phyloP scores from a whole-genome alignment of 495 filamentous ascomycete genomes.

The Hypoxylon lienhwacheense region DNA sequence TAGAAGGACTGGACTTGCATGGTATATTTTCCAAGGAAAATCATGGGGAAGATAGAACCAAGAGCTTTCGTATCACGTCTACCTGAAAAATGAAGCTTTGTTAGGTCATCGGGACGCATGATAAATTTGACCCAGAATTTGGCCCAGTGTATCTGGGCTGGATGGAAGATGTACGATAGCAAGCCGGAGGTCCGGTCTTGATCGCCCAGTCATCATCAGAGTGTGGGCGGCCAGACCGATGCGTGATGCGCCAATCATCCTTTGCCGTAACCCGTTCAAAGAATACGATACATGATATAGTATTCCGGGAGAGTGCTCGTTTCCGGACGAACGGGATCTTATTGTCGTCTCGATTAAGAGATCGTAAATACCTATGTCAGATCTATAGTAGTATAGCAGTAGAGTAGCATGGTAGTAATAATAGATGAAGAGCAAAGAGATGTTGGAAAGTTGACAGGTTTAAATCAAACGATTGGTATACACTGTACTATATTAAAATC shows the following conservation, averaged over 20 bases:
- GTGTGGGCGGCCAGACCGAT: conserved; percentile 10
- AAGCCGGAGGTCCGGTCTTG: conserved; percentile 30
- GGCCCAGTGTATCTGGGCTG: conserved; percentile 10
- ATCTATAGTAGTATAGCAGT: conserved; percentile 1
- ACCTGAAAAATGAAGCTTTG: conserved; percentile 22
- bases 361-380: conserved; percentile 6
- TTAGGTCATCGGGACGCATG: conserved; percentile 18
- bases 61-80: neutral
- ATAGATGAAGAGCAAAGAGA: neutral
- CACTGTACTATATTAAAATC: too few species aligned
- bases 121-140: conserved; percentile 16
- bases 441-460: neutral
- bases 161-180: conserved; percentile 22
- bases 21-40: neutral
- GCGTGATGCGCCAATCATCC: conserved; percentile 14
- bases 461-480: too few species aligned
- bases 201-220: too few species aligned
- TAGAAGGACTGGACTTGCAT: conserved; percentile 16
- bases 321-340: conserved; percentile 17
- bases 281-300: neutral
- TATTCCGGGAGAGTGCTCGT: neutral
- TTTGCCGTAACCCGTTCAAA: neutral
- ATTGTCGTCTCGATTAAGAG: neutral
- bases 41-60: conserved; percentile 5
- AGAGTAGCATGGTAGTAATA: too few species aligned